Evolutionary conservation across 2,329 filamentous ascomycete species (phyloP), one percentile per base, ranked within the genome.

Genomic region (Hypomyces perniciosus): DNA sequence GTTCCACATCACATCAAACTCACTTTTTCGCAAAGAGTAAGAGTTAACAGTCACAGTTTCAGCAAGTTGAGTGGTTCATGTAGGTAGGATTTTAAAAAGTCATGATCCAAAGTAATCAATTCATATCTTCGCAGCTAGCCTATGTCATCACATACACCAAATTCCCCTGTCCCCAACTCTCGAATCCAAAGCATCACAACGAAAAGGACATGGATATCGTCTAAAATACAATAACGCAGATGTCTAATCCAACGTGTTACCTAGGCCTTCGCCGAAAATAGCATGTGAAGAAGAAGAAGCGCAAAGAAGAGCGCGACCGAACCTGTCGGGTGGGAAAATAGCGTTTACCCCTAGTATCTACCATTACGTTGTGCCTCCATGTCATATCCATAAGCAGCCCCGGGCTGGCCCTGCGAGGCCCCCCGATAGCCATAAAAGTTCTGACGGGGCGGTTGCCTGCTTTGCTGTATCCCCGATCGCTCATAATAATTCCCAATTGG

Each of bases 371-470:
- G 69, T 12, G 65, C 61, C 51, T 72, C 69, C 26, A 65, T 56
- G 37, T 71, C 66, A 54, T 72, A 71, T 37, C 63, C 67, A 44
- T 67, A 70, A 8, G 62, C 62, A n/a, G 51, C 26, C 12, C 46
- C 46, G 10, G 46, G 42, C 27, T 30, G 43, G n/a, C 12, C 37
- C 26, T 37, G 50, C 1, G 45, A 20, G 37, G 5, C 44, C 29
- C 5, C 38, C 40, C 9, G 45, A 26, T 28, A 20, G 20, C 39
- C 13, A 42, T 27, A 20, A 5, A 42, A 35, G 38, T 41, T 48
- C 30, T 44, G 50, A 35, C 41, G 45, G 6, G 46, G 31, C 12
- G 29, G 51, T n/a, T 41, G 47, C 20, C 35, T 64, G 42, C 58
- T 61, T 12, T 63, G 54, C 13, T 57, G 54, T 9, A 60, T 63